A percentile compares a stretch with the other conserved stretches of the same genome.
phyloP scores from a whole-genome alignment of 768 basidiomycete species.

The Tephrocybe sp. region DNA sequence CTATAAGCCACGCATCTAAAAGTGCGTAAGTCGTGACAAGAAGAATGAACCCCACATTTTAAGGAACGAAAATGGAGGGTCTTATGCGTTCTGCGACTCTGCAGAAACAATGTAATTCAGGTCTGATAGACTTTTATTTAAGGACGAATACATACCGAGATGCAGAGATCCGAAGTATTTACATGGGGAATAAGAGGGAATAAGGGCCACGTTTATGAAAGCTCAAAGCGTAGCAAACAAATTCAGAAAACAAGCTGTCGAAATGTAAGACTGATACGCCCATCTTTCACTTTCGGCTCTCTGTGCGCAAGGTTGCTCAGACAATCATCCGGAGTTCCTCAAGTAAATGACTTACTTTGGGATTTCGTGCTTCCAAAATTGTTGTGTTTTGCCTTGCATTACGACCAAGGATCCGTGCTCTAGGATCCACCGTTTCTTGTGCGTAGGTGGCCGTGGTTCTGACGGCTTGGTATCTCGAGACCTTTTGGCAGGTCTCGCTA shows the following conservation, averaged over 20 bases:
- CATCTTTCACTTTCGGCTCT: conserved; percentile 26
- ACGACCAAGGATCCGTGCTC: conserved; percentile 27
- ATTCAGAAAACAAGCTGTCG: conserved; percentile 23
- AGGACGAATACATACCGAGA: too few relatives aligned
- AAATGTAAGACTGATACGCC: conserved; percentile 31
- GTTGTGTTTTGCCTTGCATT: conserved; percentile 33
- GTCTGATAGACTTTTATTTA: too few relatives aligned
- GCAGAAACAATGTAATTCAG: too few relatives aligned
- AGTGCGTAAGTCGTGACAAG: too few relatives aligned
- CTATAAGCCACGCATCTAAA: too few relatives aligned
- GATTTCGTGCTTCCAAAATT: conserved; percentile 33
- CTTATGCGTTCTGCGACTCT: too few relatives aligned
- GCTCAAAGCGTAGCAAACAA: not conserved
- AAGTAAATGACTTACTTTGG: conserved; percentile 22
- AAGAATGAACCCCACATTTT: too few relatives aligned
- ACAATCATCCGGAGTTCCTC: not conserved
- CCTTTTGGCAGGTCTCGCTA: conserved; percentile 3
- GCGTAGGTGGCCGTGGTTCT: not conserved
- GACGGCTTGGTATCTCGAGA: not conserved
- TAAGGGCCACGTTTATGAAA: too few relatives aligned
- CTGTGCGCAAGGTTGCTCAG: conserved; percentile 7
- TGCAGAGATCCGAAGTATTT: too few relatives aligned
- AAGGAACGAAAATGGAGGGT: too few relatives aligned
- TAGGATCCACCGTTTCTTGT: conserved; percentile 24
- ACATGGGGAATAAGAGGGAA: too few relatives aligned